Conservation (phyloP, 1,139 yeast species). For the Nakaseomyces nivariensis region DNA sequence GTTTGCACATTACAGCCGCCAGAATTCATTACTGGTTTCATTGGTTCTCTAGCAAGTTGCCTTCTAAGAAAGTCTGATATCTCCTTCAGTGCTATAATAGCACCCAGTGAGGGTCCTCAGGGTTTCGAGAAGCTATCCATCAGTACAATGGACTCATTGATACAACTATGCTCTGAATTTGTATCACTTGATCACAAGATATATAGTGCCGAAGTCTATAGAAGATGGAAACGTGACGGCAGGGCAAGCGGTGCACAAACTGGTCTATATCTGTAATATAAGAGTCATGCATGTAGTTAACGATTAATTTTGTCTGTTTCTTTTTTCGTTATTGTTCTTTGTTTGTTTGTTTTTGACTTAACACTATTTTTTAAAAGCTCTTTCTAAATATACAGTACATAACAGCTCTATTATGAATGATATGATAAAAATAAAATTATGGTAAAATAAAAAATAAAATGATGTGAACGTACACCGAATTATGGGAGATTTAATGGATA, state of each 20-base stretch:
- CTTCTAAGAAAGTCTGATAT: constrained; percentile 7
- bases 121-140: constrained; percentile 28
- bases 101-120: constrained; percentile 30
- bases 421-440: constrained; percentile 6
- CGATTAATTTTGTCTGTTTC: too few species aligned
- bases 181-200: constrained; percentile 7
- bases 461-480: constrained; percentile 3
- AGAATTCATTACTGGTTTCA: constrained; percentile 27
- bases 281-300: too few species aligned
- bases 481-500: background rate
- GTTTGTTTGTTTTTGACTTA: background rate
- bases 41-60: constrained; percentile 20
- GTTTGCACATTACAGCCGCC: constrained; percentile 22
- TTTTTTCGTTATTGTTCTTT: background rate
- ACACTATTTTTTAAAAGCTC: constrained; percentile 4
- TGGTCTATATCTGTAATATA: constrained; percentile 21
- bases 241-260: constrained; percentile 25
- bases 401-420: constrained; percentile 5
- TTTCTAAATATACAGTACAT: constrained; percentile 6
- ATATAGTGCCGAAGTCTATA: constrained; percentile 20
- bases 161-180: constrained; percentile 15
- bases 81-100: constrained; percentile 16
- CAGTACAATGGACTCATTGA: constrained; percentile 20
- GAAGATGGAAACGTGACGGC: constrained; percentile 25
- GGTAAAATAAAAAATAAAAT: constrained; percentile 7